Conservation (phyloP, 352 stramenopile species). For the Phytophthora pinifolia region DNA sequence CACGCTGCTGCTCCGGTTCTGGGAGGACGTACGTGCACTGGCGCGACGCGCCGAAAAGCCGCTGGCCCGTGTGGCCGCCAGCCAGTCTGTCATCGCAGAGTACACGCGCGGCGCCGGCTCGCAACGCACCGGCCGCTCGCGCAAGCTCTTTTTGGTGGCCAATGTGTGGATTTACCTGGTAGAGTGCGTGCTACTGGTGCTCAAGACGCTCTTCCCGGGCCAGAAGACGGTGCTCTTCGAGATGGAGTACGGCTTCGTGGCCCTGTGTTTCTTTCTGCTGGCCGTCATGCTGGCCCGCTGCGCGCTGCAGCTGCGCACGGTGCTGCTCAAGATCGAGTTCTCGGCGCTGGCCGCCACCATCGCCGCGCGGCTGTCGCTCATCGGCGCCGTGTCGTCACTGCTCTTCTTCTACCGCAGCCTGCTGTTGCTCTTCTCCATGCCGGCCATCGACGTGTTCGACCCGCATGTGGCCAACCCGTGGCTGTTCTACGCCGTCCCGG, state of each 20-base stretch:
- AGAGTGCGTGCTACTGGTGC: constrained; percentile 64
- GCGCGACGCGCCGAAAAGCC: constrained; percentile 55
- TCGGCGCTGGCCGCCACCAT: constrained; percentile 59
- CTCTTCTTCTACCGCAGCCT: constrained; percentile 67
- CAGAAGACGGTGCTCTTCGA: constrained; percentile 65
- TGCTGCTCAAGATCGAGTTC: constrained; percentile 80
- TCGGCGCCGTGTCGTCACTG: constrained; percentile 50
- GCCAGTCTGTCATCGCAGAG: constrained; percentile 73
- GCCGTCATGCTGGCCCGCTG: constrained; percentile 65
- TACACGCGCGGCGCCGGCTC: constrained; percentile 55
- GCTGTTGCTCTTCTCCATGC: constrained; percentile 64
- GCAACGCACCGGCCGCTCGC: constrained; percentile 45
- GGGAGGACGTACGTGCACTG: constrained; percentile 70
- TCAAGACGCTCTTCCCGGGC: constrained; percentile 69
- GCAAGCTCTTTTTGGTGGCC: constrained; percentile 74
- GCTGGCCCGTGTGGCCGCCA: constrained; percentile 59
- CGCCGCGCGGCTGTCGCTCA: constrained; percentile 53
- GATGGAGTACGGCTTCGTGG: constrained; percentile 70
- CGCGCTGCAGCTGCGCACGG: constrained; percentile 43
- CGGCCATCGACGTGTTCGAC: constrained; percentile 70
- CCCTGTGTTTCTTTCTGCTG: constrained; percentile 76
- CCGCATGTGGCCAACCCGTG: constrained; percentile 69
- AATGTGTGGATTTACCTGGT: constrained; percentile 86
- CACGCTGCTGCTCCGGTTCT: constrained; percentile 79
- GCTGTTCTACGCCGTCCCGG: constrained; percentile 75